Evolutionary conservation across 768 basidiomycete genomes (phyloP).

Genomic region (Tricholoma furcatifolium): DNA sequence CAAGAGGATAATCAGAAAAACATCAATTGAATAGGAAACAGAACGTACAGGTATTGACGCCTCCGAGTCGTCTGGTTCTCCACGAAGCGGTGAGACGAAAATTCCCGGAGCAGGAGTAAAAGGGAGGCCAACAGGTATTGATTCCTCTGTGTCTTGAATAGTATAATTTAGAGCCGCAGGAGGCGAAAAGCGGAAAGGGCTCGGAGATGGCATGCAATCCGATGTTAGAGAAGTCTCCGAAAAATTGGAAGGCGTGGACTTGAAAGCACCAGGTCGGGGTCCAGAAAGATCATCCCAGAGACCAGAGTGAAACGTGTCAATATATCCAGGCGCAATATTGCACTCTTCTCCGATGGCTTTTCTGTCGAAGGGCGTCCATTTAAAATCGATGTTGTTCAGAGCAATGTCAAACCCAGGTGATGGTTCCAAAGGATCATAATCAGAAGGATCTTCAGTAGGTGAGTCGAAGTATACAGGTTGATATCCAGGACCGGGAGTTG

Average conservation of each 20-base stretch:
- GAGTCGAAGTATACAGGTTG: slow-evolving; percentile 49
- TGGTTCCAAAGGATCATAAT: slow-evolving; percentile 32
- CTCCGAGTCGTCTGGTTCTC: background rate
- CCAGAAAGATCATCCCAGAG: too few species aligned
- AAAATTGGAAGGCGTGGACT: background rate
- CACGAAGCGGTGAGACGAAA: slow-evolving; percentile 33
- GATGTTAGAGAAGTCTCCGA: background rate
- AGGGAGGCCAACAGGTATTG: background rate
- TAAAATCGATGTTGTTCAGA: slow-evolving; percentile 47
- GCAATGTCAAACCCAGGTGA: slow-evolving; percentile 39
- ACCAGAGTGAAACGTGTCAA: background rate
- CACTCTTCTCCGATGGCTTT: slow-evolving; percentile 15
- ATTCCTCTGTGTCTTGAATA: background rate
- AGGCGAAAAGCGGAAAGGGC: slow-evolving; percentile 27
- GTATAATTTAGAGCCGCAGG: slow-evolving; percentile 7
- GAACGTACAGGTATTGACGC: background rate
- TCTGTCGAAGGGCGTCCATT: slow-evolving; percentile 52
- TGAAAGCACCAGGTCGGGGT: background rate
- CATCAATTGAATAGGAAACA: background rate
- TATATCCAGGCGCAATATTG: background rate
- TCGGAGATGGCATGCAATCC: slow-evolving; percentile 17
- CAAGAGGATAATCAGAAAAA: background rate
- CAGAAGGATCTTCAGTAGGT: slow-evolving; percentile 48
- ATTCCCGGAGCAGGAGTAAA: slow-evolving; percentile 39
- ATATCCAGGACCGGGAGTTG: slow-evolving; percentile 50